phyloP scores from a whole-genome alignment of 2,329 filamentous ascomycete species.

The Ophiostoma ips region DNA sequence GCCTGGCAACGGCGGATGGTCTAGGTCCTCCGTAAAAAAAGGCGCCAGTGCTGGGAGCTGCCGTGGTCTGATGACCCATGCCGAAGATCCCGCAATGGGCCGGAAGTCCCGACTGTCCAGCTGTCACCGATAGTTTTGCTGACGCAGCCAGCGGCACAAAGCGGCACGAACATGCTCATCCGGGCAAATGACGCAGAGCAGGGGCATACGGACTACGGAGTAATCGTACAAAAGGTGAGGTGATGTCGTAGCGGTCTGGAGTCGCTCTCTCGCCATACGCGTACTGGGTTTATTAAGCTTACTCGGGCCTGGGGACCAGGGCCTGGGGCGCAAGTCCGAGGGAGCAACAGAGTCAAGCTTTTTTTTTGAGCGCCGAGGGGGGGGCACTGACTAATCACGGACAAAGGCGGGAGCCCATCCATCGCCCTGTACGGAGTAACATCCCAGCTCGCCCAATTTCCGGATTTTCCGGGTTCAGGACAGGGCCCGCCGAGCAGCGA shows the following conservation, averaged over 20 bases:
- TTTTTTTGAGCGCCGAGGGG: background rate
- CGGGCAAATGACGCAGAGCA: too few relatives aligned
- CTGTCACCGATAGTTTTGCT: background rate
- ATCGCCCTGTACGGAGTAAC: background rate
- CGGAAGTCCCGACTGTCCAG: background rate
- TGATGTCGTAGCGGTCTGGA: too few relatives aligned
- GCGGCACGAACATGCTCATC: too few relatives aligned
- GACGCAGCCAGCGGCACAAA: too few relatives aligned
- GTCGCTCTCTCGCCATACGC: too few relatives aligned
- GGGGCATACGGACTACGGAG: too few relatives aligned
- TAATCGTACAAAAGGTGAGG: too few relatives aligned
- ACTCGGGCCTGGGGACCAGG: background rate
- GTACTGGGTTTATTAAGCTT: background rate
- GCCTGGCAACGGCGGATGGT: background rate
- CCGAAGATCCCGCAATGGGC: background rate
- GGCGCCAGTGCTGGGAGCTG: background rate
- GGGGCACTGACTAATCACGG: background rate
- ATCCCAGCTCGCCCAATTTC: slow-evolving; percentile 9
- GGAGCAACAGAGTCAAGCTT: too few relatives aligned
- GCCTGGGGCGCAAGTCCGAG: too few relatives aligned
- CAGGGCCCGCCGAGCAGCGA: background rate
- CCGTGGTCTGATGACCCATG: slow-evolving; percentile 1
- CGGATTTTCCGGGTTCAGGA: slow-evolving; percentile 9
- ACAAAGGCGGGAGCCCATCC: slow-evolving; percentile 1
- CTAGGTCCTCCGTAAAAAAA: background rate